Percentiles rank a stretch among this genome's conserved stretches.
Conservation (phyloP, 306 rosid genomes). For the Prunus mongolica region DNA sequence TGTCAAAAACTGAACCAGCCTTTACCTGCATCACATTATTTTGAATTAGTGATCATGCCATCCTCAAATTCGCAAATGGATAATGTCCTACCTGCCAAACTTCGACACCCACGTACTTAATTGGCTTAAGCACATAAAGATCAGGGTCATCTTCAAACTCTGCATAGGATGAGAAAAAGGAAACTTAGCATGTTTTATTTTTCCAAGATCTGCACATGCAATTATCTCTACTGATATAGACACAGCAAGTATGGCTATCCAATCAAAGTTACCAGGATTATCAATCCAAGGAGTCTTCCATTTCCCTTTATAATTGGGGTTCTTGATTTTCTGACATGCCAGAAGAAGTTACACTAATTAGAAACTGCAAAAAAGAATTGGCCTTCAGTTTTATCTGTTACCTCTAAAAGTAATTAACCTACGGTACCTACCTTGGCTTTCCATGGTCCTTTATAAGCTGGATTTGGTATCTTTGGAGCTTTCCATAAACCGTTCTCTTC, state of each 20-base stretch:
- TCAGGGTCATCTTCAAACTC: slow-evolving; percentile 95
- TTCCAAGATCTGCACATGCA: slow-evolving; percentile 24
- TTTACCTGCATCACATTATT: slow-evolving; percentile 57
- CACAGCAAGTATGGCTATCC: not conserved
- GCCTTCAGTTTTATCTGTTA: slow-evolving; percentile 7
- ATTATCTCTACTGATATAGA: not conserved
- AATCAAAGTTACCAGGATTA: slow-evolving; percentile 71
- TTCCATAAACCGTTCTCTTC: slow-evolving; percentile 91
- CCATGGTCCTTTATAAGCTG: slow-evolving; percentile 97
- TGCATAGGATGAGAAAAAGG: slow-evolving; percentile 29
- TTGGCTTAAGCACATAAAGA: slow-evolving; percentile 81
- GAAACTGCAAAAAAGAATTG: not conserved
- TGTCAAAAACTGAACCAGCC: slow-evolving; percentile 94
- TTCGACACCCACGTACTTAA: slow-evolving; percentile 91
- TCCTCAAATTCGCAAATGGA: not conserved
- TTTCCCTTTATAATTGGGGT: slow-evolving; percentile 92
- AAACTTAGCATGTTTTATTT: slow-evolving; percentile 11
- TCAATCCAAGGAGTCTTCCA: slow-evolving; percentile 94
- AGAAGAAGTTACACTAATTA: slow-evolving; percentile 21
- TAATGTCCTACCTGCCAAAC: slow-evolving; percentile 82
- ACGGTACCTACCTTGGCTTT: slow-evolving; percentile 84
- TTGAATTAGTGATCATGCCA: not conserved
- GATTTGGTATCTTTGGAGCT: slow-evolving; percentile 82
- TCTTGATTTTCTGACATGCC: slow-evolving; percentile 75
- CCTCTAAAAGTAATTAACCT: slow-evolving; percentile 15